A percentile compares a stretch with the other conserved stretches of the same genome.
Evolutionary conservation across 2,329 filamentous ascomycete species (phyloP).

Genomic region (Hansfordia pulvinata): DNA sequence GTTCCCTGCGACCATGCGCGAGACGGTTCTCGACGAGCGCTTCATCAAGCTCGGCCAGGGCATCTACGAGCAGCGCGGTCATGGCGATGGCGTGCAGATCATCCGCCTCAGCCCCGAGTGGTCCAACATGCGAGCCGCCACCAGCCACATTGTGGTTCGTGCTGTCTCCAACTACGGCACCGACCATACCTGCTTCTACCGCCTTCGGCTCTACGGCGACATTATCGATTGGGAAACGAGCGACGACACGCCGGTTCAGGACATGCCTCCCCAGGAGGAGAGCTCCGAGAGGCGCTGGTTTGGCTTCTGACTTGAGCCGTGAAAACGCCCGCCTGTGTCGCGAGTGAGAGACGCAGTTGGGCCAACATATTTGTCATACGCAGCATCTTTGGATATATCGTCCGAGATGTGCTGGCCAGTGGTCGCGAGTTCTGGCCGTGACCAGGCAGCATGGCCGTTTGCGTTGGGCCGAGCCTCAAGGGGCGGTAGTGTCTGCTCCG

Average conservation of each 20-base stretch:
- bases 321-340: too few relatives aligned
- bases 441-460: too few relatives aligned
- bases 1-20: slow-evolving; percentile 19
- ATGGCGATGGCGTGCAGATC: slow-evolving; percentile 33
- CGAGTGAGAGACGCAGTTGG: too few relatives aligned
- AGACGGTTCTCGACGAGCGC: slow-evolving; percentile 18
- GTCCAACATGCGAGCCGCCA: slow-evolving; percentile 28
- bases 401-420: too few relatives aligned
- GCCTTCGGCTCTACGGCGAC: slow-evolving; percentile 43
- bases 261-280: neutral
- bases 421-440: too few relatives aligned
- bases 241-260: too few relatives aligned
- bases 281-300: too few relatives aligned
- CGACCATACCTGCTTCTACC: slow-evolving; percentile 53
- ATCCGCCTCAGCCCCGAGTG: slow-evolving; percentile 39
- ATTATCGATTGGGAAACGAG: slow-evolving; percentile 10
- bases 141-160: slow-evolving; percentile 39
- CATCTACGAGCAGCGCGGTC: slow-evolving; percentile 30
- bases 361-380: too few relatives aligned
- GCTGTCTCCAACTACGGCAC: slow-evolving; percentile 45
- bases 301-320: too few relatives aligned
- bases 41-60: slow-evolving; percentile 47
- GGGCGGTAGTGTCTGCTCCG: too few relatives aligned
- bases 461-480: too few relatives aligned
- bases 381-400: too few relatives aligned